Evolutionary conservation across 2,329 filamentous ascomycete species (phyloP), one percentile per base, ranked within the genome.

Genomic region (Talaromyces albobiverticillius): DNA sequence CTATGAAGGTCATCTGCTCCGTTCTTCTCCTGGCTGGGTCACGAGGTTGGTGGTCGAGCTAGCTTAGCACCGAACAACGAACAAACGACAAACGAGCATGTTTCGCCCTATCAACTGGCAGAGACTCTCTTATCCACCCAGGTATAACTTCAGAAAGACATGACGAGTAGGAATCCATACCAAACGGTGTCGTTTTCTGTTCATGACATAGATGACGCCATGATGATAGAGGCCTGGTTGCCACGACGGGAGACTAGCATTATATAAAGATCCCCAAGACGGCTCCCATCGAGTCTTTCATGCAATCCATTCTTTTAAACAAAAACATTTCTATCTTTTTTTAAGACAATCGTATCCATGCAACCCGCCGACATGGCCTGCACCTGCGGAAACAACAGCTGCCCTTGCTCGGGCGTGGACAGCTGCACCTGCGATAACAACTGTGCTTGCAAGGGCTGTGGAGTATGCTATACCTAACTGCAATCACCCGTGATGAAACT

Each of bases 371-470:
- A 13, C 46, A 71, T 71, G 69, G 67, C 59, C 42, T 72, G 70
- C 49, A 61, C 55, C 50, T 72, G 70, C 53, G 67, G 68, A 61
- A 59, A 59, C n/a, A 62, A 56, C 34, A 63, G 52, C 46, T 72
- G 70, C 53, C 59, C 51, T 56, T 72, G 70, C 58, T 58, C 56
- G 11, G 70, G 69, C 51, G 54, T 64, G 18, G 60, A 65, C 43
- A 60, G 46, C 54, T 72, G 70, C 58, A 64, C 64, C 53, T 72
- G 70, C 56, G 61, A 61, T 42, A 62, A 63, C 53, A 61, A 58
- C 56, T 72, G 70, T 57, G 48, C 61, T 59, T 72, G 70, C 64
- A 67, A 69, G 63, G 63, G 64, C 62, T 72, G 70, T 60, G 68
- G 68, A 64, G 70, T 72, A 71, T 61, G 69, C 14, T 52, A 45